Base-by-base conservation (phyloP, 2,329 filamentous ascomycete species). In the Dryadomyces quercus-mongolicae region DNA sequence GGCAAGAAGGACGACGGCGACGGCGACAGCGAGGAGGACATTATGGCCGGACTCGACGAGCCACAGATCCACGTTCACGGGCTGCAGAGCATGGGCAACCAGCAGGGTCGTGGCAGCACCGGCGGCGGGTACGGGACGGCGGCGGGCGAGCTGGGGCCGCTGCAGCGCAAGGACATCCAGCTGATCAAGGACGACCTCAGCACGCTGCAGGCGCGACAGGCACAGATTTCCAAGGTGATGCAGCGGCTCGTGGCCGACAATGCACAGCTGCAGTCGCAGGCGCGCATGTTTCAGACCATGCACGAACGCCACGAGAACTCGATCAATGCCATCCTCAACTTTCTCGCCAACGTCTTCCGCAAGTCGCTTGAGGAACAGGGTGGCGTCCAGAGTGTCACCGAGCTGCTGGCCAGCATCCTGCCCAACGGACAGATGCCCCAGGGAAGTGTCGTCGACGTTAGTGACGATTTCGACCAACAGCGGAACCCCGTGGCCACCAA, bases 271-370 rank as follows among this genome's bases (percentile, higher is more conserved):
- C 94, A 91, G 63, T 85, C 87, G 54, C 90, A 96, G 68, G 91
- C 92, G 0, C 78, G 87, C 47, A 84, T 87, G 55, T 96, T 96
- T 66, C 91, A 97, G 68, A 86, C 82, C 56, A 82, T 95, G 65
- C 92, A 97, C 64, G 90, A 92, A 61, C 84, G 93, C n/a, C 93
- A 98, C 64, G 93, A 98, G 66, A 95, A 92, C 66, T 96, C 92
- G 0, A 97, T 98, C 69, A 97, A 96, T 64, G 92, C 92, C n/a
- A 97, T 98, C 58, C 77, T 98, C 45, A 95, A 91, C 51, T 97
- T 98, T 68, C 77, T 98, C 20, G 93, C 92, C 48, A 97, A 94
- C 13, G 92, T 98, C 45, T 98, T 97, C 70, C 86, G 95, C 59
- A 86, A 94, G 64, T 95, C 89, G 59, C 72, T 98, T 51, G 91